phyloP scores from a whole-genome alignment of 768 basidiomycete species.

The Rhodotorula toruloides region DNA sequence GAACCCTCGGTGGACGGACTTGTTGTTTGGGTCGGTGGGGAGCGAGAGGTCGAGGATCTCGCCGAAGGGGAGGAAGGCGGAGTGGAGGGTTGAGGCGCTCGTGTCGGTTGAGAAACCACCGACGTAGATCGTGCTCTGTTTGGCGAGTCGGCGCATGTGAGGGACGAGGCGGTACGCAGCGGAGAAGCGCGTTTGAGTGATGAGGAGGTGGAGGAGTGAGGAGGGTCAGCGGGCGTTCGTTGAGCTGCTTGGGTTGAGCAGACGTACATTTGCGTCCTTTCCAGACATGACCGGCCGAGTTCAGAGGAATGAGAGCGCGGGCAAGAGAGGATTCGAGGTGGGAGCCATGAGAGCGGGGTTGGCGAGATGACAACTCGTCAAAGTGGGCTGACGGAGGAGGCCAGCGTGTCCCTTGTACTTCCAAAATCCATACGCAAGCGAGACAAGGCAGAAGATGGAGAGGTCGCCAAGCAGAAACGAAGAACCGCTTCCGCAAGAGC shows the following conservation, averaged over 20 bases:
- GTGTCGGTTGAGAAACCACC: conserved; percentile 45
- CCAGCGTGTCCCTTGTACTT: too few relatives aligned
- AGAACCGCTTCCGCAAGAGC: too few relatives aligned
- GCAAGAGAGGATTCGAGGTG: too few relatives aligned
- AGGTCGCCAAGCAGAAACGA: too few relatives aligned
- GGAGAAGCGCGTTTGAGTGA: background rate
- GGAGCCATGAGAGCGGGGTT: too few relatives aligned
- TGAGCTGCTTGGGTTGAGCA: background rate
- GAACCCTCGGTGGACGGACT: conserved; percentile 62
- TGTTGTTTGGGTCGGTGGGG: conserved; percentile 56
- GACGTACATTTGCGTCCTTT: background rate
- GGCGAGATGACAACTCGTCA: too few relatives aligned
- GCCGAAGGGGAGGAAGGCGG: conserved; percentile 81
- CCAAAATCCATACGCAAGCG: too few relatives aligned
- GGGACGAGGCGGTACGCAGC: background rate
- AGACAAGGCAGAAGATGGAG: too few relatives aligned
- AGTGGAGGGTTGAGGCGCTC: conserved; percentile 68
- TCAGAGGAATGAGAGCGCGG: background rate
- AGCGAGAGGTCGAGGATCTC: conserved; percentile 89
- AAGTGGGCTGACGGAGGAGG: too few relatives aligned
- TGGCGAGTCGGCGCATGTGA: background rate
- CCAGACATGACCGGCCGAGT: background rate
- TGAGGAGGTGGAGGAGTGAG: background rate
- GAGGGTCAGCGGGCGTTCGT: background rate
- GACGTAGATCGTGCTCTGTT: conserved; percentile 47